Evolutionary conservation across 23 red algal species (phyloP), one percentile per base, ranked within the genome.

Genomic region (Gracilariopsis chorda): DNA sequence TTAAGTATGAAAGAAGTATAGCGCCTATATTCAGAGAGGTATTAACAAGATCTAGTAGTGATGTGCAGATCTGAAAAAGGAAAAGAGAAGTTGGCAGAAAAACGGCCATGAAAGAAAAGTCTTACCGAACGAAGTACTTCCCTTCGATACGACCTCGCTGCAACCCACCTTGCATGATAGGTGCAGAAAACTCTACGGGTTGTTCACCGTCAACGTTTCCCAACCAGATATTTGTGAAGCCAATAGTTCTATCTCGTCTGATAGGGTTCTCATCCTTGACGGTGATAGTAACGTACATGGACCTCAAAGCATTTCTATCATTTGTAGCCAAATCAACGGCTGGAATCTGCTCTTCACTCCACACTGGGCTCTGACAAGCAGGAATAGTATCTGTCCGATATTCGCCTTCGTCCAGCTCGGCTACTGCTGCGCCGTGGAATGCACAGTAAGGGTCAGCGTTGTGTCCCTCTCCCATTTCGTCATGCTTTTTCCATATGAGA

Each of bases 331-430:
- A 47, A 75, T 89, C 84, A n/a, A 78, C 63, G n/a, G 40, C 37
- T 30, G 84, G 84, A 43, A 89, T 30, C 58, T 51, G 49, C 16
- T 89, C 71, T 33, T 24, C 67, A 21, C 60, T 56, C 84, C 84
- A 89, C 21, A 78, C 71, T 24, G 84, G 84, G 43, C 77, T 61
- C 48, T 89, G 84, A 4, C 68, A 76, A 32, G 69, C 84, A 46
- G 48, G 3, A 36, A 89, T 63, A 23, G 84, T 89, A 23, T 67
- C 56, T 35, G 84, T 78, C 21, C 69, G 34, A 61, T 59, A 89
- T 35, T 78, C 63, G 21, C 84, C 84, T 45, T 77, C 71, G 63
- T 89, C 84, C 27, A 89, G 63, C 52, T 89, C 84, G 2, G 84
- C 84, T 27, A 89, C 69, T 9, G 34, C 32, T 28, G 68, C 64